Conservation (phyloP, 2,329 filamentous ascomycete species). For the Niveomyces coronatus region DNA sequence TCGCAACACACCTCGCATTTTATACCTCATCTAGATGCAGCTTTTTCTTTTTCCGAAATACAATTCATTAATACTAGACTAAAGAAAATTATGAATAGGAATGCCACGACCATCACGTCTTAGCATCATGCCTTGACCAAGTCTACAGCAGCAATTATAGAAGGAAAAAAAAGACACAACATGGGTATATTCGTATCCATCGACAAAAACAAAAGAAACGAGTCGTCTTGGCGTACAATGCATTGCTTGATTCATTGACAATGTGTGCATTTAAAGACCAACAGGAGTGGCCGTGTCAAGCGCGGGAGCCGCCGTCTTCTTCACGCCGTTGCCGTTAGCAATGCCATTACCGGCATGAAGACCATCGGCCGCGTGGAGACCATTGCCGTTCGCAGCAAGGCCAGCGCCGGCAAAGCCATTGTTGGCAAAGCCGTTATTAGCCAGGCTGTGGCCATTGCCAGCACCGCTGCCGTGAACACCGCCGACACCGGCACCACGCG, state of each 20-base stretch:
- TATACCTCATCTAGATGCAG: too few species aligned
- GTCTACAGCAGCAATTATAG: slow-evolving; percentile 4
- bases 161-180: slow-evolving; percentile 5
- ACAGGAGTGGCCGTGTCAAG: slow-evolving; percentile 4
- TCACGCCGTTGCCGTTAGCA: slow-evolving; percentile 9
- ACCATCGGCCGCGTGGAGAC: background rate
- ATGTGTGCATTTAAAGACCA: too few species aligned
- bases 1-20: too few species aligned
- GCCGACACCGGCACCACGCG: slow-evolving; percentile 14
- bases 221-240: too few species aligned
- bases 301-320: slow-evolving; percentile 3
- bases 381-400: slow-evolving; percentile 12
- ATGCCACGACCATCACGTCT: too few species aligned
- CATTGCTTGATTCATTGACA: too few species aligned
- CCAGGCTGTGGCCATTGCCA: slow-evolving; percentile 10
- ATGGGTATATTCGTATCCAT: slow-evolving; percentile 8
- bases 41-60: too few species aligned
- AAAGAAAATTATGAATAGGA: too few species aligned
- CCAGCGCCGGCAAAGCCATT: slow-evolving; percentile 13
- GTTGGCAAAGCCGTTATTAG: slow-evolving; percentile 5
- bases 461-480: slow-evolving; percentile 9
- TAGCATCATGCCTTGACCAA: too few species aligned
- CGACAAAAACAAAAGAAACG: too few species aligned
- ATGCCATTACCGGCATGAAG: slow-evolving; percentile 10
- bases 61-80: slow-evolving; percentile 7